Evolutionary conservation across 1,284 basidiomycete species (phyloP).

Genomic region (Moesziomyces globuligerus): DNA sequence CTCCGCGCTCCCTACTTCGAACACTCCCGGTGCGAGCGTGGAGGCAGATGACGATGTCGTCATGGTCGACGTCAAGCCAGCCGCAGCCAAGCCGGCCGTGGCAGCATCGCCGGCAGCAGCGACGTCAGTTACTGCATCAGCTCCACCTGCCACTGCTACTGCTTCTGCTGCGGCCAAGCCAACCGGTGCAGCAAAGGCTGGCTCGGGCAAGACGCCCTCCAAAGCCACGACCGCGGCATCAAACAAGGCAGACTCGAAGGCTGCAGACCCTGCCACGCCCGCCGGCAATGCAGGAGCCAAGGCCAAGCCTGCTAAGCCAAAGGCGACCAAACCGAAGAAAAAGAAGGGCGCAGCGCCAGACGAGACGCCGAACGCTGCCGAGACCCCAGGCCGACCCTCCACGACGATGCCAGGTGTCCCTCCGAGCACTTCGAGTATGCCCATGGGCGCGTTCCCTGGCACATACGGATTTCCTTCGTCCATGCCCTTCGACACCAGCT

Average conservation of each 20-base stretch:
- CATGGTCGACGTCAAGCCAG: conserved; percentile 39
- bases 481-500: conserved; percentile 24
- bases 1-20: background rate
- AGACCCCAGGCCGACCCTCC: conserved; percentile 1
- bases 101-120: background rate
- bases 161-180: conserved; percentile 8
- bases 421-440: conserved; percentile 3
- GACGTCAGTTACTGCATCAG: background rate
- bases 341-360: conserved; percentile 34
- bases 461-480: conserved; percentile 3
- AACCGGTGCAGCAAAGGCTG: conserved; percentile 4
- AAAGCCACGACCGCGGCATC: background rate
- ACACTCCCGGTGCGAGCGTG: background rate
- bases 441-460: conserved; percentile 8
- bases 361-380: background rate
- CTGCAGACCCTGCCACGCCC: conserved; percentile 2
- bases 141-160: background rate
- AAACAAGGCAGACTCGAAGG: conserved; percentile 5
- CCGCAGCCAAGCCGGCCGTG: conserved; percentile 2
- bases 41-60: conserved; percentile 26
- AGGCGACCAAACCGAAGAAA: conserved; percentile 39
- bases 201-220: too few relatives aligned
- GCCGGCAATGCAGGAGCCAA: conserved; percentile 15
- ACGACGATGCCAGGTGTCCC: background rate
- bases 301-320: conserved; percentile 40